These are phyloP conservation scores for Atractiella rhizophila DNA, from an alignment of 768 basidiomycete genomes.

Conservation along the genomic window DNA sequence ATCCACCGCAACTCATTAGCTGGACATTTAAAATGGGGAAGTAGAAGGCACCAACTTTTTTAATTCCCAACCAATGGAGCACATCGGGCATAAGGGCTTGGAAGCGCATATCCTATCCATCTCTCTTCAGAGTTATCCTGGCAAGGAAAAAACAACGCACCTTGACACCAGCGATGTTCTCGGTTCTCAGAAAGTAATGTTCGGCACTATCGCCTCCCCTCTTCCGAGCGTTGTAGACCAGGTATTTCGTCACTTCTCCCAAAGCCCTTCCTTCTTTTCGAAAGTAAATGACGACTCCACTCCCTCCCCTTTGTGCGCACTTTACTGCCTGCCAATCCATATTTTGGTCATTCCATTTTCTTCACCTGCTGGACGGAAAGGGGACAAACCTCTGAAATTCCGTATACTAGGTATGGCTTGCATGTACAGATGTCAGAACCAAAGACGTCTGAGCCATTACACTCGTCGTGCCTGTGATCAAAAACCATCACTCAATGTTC, in stretches of 20 bases:
- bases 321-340: conserved; percentile 79
- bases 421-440: conserved; percentile 75
- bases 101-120: conserved; percentile 68
- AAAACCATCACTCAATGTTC: conserved; percentile 26
- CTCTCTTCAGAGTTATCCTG: neutral
- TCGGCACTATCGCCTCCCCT: conserved; percentile 78
- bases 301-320: conserved; percentile 55
- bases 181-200: conserved; percentile 81
- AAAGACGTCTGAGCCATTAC: conserved; percentile 92
- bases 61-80: conserved; percentile 79
- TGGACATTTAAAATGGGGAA: conserved; percentile 1
- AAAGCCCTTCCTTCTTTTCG: conserved; percentile 77
- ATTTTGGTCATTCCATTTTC: conserved; percentile 82
- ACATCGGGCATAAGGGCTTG: conserved; percentile 86
- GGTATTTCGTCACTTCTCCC: conserved; percentile 77
- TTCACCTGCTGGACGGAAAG: conserved; percentile 25
- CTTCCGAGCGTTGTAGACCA: conserved; percentile 90
- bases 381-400: neutral
- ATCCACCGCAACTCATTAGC: conserved; percentile 9
- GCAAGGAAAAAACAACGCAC: conserved; percentile 9
- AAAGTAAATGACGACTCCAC: conserved; percentile 83
- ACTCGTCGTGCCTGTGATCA: conserved; percentile 79
- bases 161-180: conserved; percentile 66
- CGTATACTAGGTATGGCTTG: conserved; percentile 50
- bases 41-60: conserved; percentile 67